Evolutionary conservation across 352 stramenopile genomes (phyloP), one percentile per base, ranked within the genome.

Genomic region (Phytopythium oedochilum): DNA sequence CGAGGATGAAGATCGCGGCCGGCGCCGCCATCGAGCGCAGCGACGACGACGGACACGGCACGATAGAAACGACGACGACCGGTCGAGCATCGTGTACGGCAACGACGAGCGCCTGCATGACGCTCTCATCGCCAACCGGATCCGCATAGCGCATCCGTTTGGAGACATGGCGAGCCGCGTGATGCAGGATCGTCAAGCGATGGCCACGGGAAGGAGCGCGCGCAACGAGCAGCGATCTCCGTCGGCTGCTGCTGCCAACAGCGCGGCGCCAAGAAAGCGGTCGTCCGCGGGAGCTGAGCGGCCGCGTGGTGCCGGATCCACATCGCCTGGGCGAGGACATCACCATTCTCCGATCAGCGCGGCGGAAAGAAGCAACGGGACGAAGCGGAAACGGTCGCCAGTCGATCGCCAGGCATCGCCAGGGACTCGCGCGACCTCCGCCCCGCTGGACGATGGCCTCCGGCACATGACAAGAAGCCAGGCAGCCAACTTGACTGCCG

Each of bases 391-490:
- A 18, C 32, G 53, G 22, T 11, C 35, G 2, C 42, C 55, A 58
- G 36, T 26, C 2, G 29, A 52, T 12, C 53, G 20, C 15, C 6
- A 48, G 20, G 3, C 50, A 20, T 23, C 59, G 22, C 23, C n/a
- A n/a, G n/a, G n/a, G n/a, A n/a, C n/a, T n/a, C n/a, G n/a, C n/a
- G n/a, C n/a, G n/a, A n/a, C n/a, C 23, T 51, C 35, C 26, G 9
- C 23, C 14, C 9, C 22, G 8, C 5, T 43, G 8, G 28, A 58
- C 3, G 23, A 31, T 31, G 3, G 58, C 48, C 39, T 63, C 51
- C 14, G 29, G 43, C 66, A 66, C 20, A 62, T 75, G n/a, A 50
- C 53, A 9, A 71, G 71, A 50, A 49, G 43, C 10, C 22, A 25
- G 32, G 59, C 68, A 14, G 55, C 44, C 11, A 48, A 25, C 43